Conservation (phyloP, 495 filamentous ascomycete genomes). For the Bacidia gigantensis region DNA sequence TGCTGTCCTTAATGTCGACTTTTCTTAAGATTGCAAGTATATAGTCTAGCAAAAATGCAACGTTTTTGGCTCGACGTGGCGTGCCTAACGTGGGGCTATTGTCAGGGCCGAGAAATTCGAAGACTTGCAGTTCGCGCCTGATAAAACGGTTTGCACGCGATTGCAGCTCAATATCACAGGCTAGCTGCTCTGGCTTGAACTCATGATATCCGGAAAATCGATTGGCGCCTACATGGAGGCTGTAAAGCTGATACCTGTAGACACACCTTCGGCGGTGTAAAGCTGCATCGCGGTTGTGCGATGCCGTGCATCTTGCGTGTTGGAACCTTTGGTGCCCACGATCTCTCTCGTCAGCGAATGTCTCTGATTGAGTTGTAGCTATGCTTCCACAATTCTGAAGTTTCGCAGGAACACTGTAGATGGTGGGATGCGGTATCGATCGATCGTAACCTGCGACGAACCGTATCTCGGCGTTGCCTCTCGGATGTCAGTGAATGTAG, state of each 20-base stretch:
- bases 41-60: slow-evolving; percentile 84
- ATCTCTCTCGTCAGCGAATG: no score
- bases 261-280: slow-evolving; percentile 57
- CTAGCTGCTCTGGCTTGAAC: slow-evolving; percentile 55
- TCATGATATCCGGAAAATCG: slow-evolving; percentile 64
- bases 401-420: no score
- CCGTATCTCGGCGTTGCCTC: slow-evolving; percentile 48
- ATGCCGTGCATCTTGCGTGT: slow-evolving; percentile 1
- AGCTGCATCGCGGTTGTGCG: slow-evolving; percentile 34
- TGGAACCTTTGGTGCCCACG: neutral
- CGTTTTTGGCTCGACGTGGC: slow-evolving; percentile 50
- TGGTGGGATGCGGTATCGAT: no score
- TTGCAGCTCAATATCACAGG: slow-evolving; percentile 48
- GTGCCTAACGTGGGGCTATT: slow-evolving; percentile 16
- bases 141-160: slow-evolving; percentile 80
- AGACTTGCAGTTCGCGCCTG: slow-evolving; percentile 77
- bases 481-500: slow-evolving; percentile 9
- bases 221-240: slow-evolving; percentile 75
- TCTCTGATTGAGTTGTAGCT: no score
- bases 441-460: slow-evolving; percentile 64
- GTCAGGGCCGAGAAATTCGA: slow-evolving; percentile 52
- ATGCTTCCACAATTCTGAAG: no score
- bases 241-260: slow-evolving; percentile 66
- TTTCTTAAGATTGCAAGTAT: slow-evolving; percentile 79
- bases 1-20: slow-evolving; percentile 74